phyloP scores from a whole-genome alignment of 2,329 filamentous ascomycete genomes.

The Ophiostoma sp. region DNA sequence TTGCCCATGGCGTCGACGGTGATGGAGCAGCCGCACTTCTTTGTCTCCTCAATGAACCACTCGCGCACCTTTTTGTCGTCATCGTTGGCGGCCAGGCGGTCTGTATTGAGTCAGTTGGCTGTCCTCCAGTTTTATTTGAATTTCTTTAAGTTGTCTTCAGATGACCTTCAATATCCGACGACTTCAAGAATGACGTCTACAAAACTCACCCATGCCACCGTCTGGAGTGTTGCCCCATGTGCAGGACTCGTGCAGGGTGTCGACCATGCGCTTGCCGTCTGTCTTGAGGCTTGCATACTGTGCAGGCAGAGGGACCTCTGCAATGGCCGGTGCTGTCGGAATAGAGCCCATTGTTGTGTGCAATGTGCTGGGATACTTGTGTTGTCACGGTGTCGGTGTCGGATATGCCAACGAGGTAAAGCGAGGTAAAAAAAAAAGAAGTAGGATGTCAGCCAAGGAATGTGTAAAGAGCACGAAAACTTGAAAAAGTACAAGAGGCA shows the following conservation, averaged over 20 bases:
- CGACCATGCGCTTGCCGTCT: constrained; percentile 24
- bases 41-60: constrained; percentile 65
- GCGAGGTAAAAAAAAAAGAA: not conserved
- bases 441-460: not conserved
- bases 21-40: constrained; percentile 59
- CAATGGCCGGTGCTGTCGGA: not conserved
- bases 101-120: not conserved
- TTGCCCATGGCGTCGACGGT: constrained; percentile 76
- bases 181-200: not conserved
- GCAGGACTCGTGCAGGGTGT: constrained; percentile 23
- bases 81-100: constrained; percentile 64
- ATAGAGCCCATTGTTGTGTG: constrained; percentile 23
- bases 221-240: constrained; percentile 25
- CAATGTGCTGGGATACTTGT: not conserved
- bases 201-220: constrained; percentile 25
- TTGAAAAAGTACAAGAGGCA: not conserved
- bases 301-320: constrained; percentile 3
- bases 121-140: not conserved
- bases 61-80: constrained; percentile 66
- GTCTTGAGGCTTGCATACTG: constrained; percentile 22
- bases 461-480: not conserved
- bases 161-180: too few relatives aligned
- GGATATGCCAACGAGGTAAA: not conserved
- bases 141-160: too few relatives aligned
- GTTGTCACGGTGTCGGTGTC: not conserved